Percentiles rank a stretch among this genome's conserved stretches.
Conservation (phyloP, 805 yeast genomes). For the Tetrapisispora iriomotensis region DNA sequence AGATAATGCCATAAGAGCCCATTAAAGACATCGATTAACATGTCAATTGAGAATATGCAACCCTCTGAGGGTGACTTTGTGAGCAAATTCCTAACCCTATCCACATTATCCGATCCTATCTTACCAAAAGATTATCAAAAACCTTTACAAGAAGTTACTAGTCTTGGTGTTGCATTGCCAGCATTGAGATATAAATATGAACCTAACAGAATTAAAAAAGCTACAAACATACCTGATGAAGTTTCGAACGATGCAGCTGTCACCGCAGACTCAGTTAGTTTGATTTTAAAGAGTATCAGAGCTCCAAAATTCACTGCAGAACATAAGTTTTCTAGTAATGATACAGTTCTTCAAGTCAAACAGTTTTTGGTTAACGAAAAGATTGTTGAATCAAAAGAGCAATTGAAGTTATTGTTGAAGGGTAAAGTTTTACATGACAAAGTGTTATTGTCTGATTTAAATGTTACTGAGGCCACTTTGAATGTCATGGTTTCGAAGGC, state of each 20-base stretch:
- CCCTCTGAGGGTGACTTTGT: slow-evolving; percentile 37
- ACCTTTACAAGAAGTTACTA: slow-evolving; percentile 26
- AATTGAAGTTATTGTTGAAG: slow-evolving; percentile 45
- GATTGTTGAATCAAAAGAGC: slow-evolving; percentile 29
- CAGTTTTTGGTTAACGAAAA: slow-evolving; percentile 20
- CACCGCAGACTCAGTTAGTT: slow-evolving; percentile 7
- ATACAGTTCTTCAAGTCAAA: slow-evolving; percentile 30
- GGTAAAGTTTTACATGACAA: slow-evolving; percentile 55
- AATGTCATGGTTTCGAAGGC: slow-evolving; percentile 36
- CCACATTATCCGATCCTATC: slow-evolving; percentile 34
- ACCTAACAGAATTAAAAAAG: slow-evolving; percentile 12
- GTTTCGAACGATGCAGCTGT: neutral
- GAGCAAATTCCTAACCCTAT: slow-evolving; percentile 39
- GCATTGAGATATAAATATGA: slow-evolving; percentile 34
- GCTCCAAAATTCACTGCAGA: slow-evolving; percentile 53
- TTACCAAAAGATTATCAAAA: slow-evolving; percentile 21
- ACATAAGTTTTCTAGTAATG: slow-evolving; percentile 17
- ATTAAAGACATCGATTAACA: neutral
- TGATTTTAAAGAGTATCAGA: slow-evolving; percentile 54
- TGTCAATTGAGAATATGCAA: slow-evolving; percentile 3
- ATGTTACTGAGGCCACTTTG: slow-evolving; percentile 28
- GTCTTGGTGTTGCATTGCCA: slow-evolving; percentile 42
- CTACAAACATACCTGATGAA: neutral
- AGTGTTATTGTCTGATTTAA: slow-evolving; percentile 28
- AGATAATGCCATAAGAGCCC: neutral